A percentile compares a stretch with the other conserved stretches of the same genome.
These are phyloP conservation scores for Gentiana straminea DNA, from an alignment of 257 asterid genomes.

Conservation along the genomic window DNA sequence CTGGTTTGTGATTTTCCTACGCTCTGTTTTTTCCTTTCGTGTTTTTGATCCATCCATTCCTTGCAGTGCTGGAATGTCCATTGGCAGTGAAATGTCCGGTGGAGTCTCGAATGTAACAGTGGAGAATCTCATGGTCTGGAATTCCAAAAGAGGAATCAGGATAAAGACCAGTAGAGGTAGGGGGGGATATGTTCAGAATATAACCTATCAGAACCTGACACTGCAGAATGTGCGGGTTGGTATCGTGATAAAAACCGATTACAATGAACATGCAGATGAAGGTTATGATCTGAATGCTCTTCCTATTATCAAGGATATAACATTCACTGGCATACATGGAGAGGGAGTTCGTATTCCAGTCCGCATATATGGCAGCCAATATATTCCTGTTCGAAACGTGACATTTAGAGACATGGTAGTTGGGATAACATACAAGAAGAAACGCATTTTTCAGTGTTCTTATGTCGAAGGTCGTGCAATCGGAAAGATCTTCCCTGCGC, in stretches of 20 bases:
- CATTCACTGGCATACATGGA: conserved; percentile 62
- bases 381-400: conserved; percentile 58
- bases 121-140: conserved; percentile 74
- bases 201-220: conserved; percentile 61
- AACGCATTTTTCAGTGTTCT: conserved; percentile 78
- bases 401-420: conserved; percentile 64
- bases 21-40: too few relatives aligned
- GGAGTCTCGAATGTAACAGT: conserved; percentile 66
- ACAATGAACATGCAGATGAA: conserved; percentile 78
- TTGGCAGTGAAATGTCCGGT: conserved; percentile 97
- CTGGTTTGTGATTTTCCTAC: too few relatives aligned
- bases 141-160: conserved; percentile 79
- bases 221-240: conserved; percentile 81
- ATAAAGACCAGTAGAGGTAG: conserved; percentile 83
- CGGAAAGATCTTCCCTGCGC: conserved; percentile 69
- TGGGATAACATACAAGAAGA: conserved; percentile 86
- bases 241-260: conserved; percentile 76
- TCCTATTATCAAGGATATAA: conserved; percentile 56
- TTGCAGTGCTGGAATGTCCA: conserved; percentile 88
- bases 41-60: conserved; percentile 8
- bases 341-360: conserved; percentile 80
- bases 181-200: conserved; percentile 66
- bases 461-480: conserved; percentile 71
- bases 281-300: conserved; percentile 71
- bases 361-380: conserved; percentile 75